Conservation (phyloP, 2,329 filamentous ascomycete species). For the Stachybotrys elegans region DNA sequence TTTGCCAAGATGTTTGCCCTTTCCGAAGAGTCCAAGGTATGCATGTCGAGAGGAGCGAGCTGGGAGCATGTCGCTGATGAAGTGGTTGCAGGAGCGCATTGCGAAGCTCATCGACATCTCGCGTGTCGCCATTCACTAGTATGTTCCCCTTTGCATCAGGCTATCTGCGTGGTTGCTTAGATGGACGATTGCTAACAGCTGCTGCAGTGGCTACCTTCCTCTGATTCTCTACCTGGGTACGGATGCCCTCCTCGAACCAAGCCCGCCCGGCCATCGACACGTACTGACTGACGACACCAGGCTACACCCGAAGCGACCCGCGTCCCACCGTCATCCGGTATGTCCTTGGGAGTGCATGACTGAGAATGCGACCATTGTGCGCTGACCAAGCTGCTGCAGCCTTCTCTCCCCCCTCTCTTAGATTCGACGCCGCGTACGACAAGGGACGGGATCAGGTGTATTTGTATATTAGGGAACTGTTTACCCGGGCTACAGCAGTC, state of each 20-base stretch:
- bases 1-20: constrained; percentile 55
- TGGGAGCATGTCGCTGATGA: neutral
- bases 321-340: constrained; percentile 67
- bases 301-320: constrained; percentile 92
- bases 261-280: constrained; percentile 3
- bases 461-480: too few relatives aligned
- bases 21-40: constrained; percentile 95
- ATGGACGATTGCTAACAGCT: constrained; percentile 27
- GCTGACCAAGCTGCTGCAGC: too few relatives aligned
- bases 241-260: constrained; percentile 6
- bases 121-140: constrained; percentile 94
- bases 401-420: constrained; percentile 62
- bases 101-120: constrained; percentile 93
- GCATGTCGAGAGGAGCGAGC: constrained; percentile 9
- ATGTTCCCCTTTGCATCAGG: constrained; percentile 28
- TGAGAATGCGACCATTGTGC: too few relatives aligned
- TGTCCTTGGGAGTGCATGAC: too few relatives aligned
- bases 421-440: too few relatives aligned
- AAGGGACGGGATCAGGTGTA: too few relatives aligned
- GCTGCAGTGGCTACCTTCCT: constrained; percentile 81
- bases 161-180: neutral
- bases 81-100: constrained; percentile 78
- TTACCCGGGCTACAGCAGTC: too few relatives aligned
- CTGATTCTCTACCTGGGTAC: constrained; percentile 94
- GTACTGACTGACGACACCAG: constrained; percentile 39